Conservation (phyloP, 495 filamentous ascomycete species). For the Aspergillus asperescens region DNA sequence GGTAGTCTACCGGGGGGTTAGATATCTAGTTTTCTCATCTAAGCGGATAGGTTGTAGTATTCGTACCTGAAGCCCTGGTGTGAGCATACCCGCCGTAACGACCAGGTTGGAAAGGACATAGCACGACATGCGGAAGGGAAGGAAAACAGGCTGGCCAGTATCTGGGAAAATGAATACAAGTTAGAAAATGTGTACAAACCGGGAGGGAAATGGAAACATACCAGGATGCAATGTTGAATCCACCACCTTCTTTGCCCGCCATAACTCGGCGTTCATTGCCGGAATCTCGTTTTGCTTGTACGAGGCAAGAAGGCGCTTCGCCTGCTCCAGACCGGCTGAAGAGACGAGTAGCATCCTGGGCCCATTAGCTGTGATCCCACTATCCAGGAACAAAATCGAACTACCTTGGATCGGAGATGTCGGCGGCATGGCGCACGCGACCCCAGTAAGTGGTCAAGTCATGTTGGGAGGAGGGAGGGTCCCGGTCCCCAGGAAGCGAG, state of each 20-base stretch:
- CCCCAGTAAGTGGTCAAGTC: conserved; percentile 93
- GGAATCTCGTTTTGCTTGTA: conserved; percentile 78
- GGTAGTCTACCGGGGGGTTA: conserved; percentile 51
- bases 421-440: conserved; percentile 81
- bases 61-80: conserved; percentile 54
- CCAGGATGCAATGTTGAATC: conserved; percentile 92
- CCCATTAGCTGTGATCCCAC: conserved; percentile 6
- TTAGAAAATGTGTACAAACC: too few species aligned
- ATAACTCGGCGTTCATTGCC: conserved; percentile 82
- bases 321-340: conserved; percentile 67
- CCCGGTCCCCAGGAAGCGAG: conserved; percentile 79
- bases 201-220: too few species aligned
- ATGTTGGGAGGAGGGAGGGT: conserved; percentile 85
- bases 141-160: conserved; percentile 83
- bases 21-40: background rate
- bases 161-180: conserved; percentile 51
- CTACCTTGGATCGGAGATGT: conserved; percentile 92
- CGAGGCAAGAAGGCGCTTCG: conserved; percentile 66
- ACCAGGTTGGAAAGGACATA: conserved; percentile 91
- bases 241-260: conserved; percentile 92
- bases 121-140: conserved; percentile 95
- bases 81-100: conserved; percentile 97
- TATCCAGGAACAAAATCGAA: conserved; percentile 14
- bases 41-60: background rate
- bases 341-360: conserved; percentile 76